Base-by-base conservation (phyloP, 805 yeast genomes). In the Candida silvicultrix region DNA sequence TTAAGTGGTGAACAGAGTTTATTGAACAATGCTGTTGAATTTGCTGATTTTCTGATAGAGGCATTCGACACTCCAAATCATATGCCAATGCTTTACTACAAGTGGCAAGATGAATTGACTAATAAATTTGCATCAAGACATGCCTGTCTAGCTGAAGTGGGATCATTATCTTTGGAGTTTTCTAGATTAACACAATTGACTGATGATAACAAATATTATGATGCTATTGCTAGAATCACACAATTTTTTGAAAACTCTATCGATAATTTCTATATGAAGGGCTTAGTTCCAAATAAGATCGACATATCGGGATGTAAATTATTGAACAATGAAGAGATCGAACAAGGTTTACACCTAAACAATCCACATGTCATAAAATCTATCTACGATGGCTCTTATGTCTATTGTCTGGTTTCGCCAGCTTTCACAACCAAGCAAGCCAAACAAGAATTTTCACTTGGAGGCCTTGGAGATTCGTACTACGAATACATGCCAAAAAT, bases 51-150 rank as follows among this genome's bases (percentile, higher is more conserved):
- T 44, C 57, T 78, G 31, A 53, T 79, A 53, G 74, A 77, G 20
- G 73, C 82, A 0, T 80, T 77, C 53, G 84, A 80, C 50, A 78
- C 84, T 0, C 82, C 82, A 15, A 77, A 78, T 51, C 64, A 74
- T 39, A 65, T 80, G 64, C 85, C 85, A 3, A 46, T 74, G 10
- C 52, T 75, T 19, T 68, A 64, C 45, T 77, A 66, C 51, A 61
- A 66, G 14, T 75, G 80, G 74, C 58, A 62, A 23, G 62, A 68
- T 4, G 56, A 56, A 18, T 55, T 61, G 6, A 56, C 56, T 11
- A 70, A 68, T 45, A 61, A 70, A 50, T 65, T 67, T 45, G 69
- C 77, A 0, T 61, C 70, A 15, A 60, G 51, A 45, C 49, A 54
- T 21, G 59, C 68, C 1, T 56, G 68, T 6, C 52, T 73, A 6